Evolutionary conservation across 1,139 yeast genomes (phyloP), one percentile per base, ranked within the genome.

Genomic region (Kodamaea suecica): DNA sequence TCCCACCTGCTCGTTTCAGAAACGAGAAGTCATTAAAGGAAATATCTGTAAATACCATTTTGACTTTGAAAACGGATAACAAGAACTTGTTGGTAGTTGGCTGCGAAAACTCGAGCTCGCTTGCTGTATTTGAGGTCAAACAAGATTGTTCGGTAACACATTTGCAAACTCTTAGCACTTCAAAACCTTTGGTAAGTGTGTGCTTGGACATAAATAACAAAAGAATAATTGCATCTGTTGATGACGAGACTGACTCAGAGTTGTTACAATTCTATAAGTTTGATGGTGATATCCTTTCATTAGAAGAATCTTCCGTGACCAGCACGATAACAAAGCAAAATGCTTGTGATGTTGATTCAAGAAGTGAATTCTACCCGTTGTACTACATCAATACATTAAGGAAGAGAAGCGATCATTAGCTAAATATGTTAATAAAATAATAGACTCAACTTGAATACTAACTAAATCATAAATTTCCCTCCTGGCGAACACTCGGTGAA

Each of bases 321-420:
- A 28, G 48, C 17, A 36, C 36, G 4, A 50, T 63, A 10, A 40
- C 63, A 2, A 38, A 40, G 2, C 48, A 54, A 3, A 61, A 58
- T 31, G 53, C 62, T 11, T 53, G 62, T 24, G 69, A 72, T 10
- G 63, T 63, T 6, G 53, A 59, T 2, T 50, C 61, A 41, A 45
- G 71, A 56, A 37, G 55, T 1, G 80, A 79, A 11, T 59, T 77
- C 35, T 78, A 77, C 44, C 85, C 92, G 11, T 69, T 86, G 48
- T 84, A 82, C 56, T 70, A 72, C 35, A 69, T 78, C 25, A 72
- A 75, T 40, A 71, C 78, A 29, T 68, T 87, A 48, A 80, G 95
- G 53, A 87, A 87, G 62, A 80, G 95, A 58, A 84, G 94, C 44
- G 95, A 86, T 54, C 87, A 84, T 42, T 67, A 42, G 29, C n/a